Evolutionary conservation across 306 rosid genomes (phyloP).

Genomic region (Dryas drummondii): DNA sequence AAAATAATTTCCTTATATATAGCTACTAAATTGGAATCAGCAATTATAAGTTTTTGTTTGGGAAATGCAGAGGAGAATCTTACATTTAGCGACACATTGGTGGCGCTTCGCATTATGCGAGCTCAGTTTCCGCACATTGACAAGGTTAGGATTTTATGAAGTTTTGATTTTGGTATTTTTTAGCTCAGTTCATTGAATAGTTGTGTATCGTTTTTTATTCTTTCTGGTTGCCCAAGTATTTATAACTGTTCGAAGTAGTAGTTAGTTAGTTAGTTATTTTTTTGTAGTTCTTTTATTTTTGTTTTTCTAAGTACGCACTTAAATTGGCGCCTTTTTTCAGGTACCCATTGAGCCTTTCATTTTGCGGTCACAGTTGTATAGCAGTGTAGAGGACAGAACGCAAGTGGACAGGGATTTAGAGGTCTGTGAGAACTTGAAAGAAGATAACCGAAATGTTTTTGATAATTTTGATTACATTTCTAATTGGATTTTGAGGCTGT

Average conservation of each 20-base stretch:
- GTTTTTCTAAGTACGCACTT: constrained; percentile 16
- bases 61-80: constrained; percentile 67
- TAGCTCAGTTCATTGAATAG: constrained; percentile 1
- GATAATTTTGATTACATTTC: background rate
- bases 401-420: constrained; percentile 89
- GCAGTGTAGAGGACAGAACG: constrained; percentile 86
- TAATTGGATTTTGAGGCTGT: background rate
- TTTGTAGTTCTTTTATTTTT: background rate
- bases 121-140: constrained; percentile 73
- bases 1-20: background rate
- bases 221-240: background rate
- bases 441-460: background rate
- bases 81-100: constrained; percentile 69
- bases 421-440: constrained; percentile 37
- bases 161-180: background rate
- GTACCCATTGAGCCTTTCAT: constrained; percentile 69
- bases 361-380: constrained; percentile 84
- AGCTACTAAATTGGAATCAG: background rate
- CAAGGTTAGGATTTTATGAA: constrained; percentile 40
- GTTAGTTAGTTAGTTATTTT: background rate
- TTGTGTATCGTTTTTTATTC: background rate
- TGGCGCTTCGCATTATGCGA: constrained; percentile 90
- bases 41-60: background rate
- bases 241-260: background rate
- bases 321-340: constrained; percentile 43